A percentile compares a stretch with the other conserved stretches of the same genome.
These are phyloP conservation scores for Arthrobotrys sphaeroides DNA, from an alignment of 2,329 filamentous ascomycete genomes.

Conservation along the genomic window DNA sequence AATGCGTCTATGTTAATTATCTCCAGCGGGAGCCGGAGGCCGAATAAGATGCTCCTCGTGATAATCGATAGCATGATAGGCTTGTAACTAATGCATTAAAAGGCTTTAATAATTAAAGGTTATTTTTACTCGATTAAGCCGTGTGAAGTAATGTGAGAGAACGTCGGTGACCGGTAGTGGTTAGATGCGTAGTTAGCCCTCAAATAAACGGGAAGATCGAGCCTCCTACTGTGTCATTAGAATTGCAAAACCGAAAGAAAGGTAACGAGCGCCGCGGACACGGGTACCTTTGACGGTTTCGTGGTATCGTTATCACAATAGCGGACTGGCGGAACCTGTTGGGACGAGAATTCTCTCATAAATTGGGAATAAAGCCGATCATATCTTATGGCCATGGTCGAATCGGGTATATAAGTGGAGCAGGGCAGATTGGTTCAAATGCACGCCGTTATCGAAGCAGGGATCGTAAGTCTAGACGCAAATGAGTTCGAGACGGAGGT, in stretches of 20 bases:
- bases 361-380: not conserved
- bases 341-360: not conserved
- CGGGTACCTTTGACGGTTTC: slow-evolving; percentile 16
- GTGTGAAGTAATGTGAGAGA: not conserved
- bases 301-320: not conserved
- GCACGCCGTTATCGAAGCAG: not conserved
- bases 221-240: not conserved
- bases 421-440: not conserved
- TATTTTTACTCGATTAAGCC: not conserved
- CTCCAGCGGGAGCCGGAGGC: slow-evolving; percentile 7
- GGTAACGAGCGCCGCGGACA: slow-evolving; percentile 41
- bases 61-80: slow-evolving; percentile 4
- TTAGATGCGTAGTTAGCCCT: not conserved
- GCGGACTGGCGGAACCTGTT: not conserved
- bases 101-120: not conserved
- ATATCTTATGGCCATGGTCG: slow-evolving; percentile 11
- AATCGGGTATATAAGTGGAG: not conserved
- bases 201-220: not conserved
- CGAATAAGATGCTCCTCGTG: not conserved
- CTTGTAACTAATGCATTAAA: not conserved
- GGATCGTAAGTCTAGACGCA: not conserved
- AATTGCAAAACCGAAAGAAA: not conserved
- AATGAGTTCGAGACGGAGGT: not conserved
- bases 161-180: not conserved
- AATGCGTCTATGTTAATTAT: not conserved